Evolutionary conservation across 352 stramenopile species (phyloP).

Genomic region (Aphanomyces astaci): DNA sequence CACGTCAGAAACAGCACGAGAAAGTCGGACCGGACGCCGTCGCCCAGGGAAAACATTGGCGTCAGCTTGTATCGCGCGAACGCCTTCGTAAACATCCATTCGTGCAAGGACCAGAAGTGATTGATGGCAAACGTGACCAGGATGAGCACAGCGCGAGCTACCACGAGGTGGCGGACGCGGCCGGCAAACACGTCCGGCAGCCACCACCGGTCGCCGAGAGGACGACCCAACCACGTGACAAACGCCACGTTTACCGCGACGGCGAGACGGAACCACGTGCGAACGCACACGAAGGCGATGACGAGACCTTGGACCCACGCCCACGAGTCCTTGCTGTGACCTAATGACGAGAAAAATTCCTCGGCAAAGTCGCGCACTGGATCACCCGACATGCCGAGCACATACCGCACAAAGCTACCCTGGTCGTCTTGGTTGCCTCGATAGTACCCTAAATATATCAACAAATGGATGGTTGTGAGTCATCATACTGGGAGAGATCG

Average conservation of each 20-base stretch:
- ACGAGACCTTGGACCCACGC: constrained; percentile 16
- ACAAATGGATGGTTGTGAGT: not conserved
- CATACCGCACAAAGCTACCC: not conserved
- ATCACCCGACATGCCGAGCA: constrained; percentile 9
- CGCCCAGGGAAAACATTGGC: constrained; percentile 12
- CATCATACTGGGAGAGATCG: not conserved
- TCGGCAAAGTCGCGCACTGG: constrained; percentile 13
- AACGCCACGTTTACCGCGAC: not conserved
- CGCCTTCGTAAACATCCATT: not conserved
- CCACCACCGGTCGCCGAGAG: not conserved
- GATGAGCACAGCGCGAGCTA: not conserved
- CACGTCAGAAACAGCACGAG: constrained; percentile 4
- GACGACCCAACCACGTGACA: not conserved
- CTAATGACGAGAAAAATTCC: not conserved
- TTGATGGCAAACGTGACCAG: constrained; percentile 1
- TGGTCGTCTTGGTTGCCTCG: not conserved
- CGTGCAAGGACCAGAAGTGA: constrained; percentile 10
- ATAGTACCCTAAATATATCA: not conserved
- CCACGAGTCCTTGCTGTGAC: constrained; percentile 5
- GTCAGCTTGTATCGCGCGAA: not conserved
- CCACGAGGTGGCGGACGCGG: constrained; percentile 1
- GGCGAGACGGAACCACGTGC: not conserved
- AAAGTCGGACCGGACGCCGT: constrained; percentile 12
- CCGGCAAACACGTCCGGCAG: constrained; percentile 2
- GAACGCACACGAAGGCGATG: not conserved